phyloP scores from a whole-genome alignment of 1,284 basidiomycete species.

The Leccinum discolor region DNA sequence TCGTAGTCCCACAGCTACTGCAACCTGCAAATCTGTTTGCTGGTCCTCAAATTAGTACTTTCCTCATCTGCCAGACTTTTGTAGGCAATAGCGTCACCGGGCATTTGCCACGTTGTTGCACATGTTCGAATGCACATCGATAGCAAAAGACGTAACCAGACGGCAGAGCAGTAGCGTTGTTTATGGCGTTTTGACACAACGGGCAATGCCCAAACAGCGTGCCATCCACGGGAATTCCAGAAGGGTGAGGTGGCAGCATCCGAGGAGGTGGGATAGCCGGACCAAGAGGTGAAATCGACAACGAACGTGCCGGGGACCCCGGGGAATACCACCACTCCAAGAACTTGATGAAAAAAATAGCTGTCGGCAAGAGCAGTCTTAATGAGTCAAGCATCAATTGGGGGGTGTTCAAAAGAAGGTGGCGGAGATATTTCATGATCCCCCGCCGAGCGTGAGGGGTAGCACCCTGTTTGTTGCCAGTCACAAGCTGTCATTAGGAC shows the following conservation, averaged over 20 bases:
- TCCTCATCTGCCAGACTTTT: slow-evolving; percentile 81
- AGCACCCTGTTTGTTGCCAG: slow-evolving; percentile 34
- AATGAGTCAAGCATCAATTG: slow-evolving; percentile 73
- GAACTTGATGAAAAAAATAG: slow-evolving; percentile 97
- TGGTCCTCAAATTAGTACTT: slow-evolving; percentile 71
- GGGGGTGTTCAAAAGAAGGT: slow-evolving; percentile 54
- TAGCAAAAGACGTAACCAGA: slow-evolving; percentile 98
- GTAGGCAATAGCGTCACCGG: slow-evolving; percentile 84
- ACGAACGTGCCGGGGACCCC: slow-evolving; percentile 78
- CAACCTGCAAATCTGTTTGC: neutral
- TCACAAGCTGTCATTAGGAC: slow-evolving; percentile 41
- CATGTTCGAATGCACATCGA: slow-evolving; percentile 85
- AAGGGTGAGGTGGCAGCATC: slow-evolving; percentile 72
- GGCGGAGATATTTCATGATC: slow-evolving; percentile 42
- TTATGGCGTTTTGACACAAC: slow-evolving; percentile 74
- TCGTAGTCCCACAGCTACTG: slow-evolving; percentile 5
- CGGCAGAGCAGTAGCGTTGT: slow-evolving; percentile 90
- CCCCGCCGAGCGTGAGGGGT: slow-evolving; percentile 35
- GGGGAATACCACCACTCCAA: slow-evolving; percentile 99
- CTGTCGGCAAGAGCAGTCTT: slow-evolving; percentile 83
- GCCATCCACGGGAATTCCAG: slow-evolving; percentile 59
- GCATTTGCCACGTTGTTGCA: slow-evolving; percentile 79
- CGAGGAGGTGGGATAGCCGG: slow-evolving; percentile 76
- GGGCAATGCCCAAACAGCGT: slow-evolving; percentile 82
- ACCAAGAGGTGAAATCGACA: slow-evolving; percentile 60